Conservation (phyloP, 768 basidiomycete genomes). For the Serendipita vermifera region DNA sequence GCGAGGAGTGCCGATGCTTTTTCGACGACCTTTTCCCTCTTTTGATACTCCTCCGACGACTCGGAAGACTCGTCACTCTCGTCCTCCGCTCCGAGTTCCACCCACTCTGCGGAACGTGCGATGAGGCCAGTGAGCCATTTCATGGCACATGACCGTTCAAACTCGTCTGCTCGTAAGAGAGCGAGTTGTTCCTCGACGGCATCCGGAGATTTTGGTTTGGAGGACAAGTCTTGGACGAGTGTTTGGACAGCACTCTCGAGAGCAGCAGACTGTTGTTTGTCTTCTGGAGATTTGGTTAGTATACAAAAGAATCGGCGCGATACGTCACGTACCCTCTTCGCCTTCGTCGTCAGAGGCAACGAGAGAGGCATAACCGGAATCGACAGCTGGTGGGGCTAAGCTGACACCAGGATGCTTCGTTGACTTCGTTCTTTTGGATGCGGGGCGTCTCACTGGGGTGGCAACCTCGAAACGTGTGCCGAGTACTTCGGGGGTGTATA, state of each 20-base stretch:
- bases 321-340: too few relatives aligned
- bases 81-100: constrained; percentile 18
- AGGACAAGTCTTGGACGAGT: too few relatives aligned
- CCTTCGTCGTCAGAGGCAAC: neutral
- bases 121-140: constrained; percentile 65
- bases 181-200: too few relatives aligned
- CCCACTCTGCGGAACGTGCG: constrained; percentile 45
- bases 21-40: constrained; percentile 37
- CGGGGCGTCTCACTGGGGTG: too few relatives aligned
- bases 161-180: constrained; percentile 39
- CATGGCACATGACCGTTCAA: constrained; percentile 56
- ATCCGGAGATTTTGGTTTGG: neutral
- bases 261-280: too few relatives aligned
- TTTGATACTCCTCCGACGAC: constrained; percentile 25
- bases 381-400: too few relatives aligned
- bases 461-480: neutral
- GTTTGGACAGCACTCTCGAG: too few relatives aligned
- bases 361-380: neutral
- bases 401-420: too few relatives aligned
- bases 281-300: too few relatives aligned
- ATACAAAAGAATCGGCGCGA: too few relatives aligned
- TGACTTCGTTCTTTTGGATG: too few relatives aligned
- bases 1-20: constrained; percentile 52
- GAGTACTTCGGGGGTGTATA: neutral
- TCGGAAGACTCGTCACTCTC: constrained; percentile 19